Evolutionary conservation across 192 early-diverging fungal genomes (phyloP), one percentile per base, ranked within the genome.

Genomic region (Podochytrium sp.): DNA sequence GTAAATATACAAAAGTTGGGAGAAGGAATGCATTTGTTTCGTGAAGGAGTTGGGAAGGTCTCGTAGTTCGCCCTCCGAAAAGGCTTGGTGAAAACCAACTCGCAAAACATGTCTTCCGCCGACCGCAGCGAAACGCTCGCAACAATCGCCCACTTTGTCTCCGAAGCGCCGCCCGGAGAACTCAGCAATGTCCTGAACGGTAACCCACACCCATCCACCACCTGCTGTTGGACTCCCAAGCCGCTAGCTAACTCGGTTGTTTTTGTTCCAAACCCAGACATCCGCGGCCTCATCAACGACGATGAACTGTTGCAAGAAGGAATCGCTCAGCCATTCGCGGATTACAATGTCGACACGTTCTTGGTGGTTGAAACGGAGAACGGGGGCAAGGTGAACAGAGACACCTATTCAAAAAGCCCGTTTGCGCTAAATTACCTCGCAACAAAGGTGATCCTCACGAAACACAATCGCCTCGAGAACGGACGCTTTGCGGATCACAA

Each of bases 111-210:
- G 32, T 10, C 51, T 29, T 40, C 23, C 68, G 52, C 18, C 0
- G 60, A 72, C 49, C 35, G 39, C 35, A 86, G 47, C 32, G 64
- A 47, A 33, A 76, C 65, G 29, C 66, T 76, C 10, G 27, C 90
- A 74, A 93, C 92, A 75, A 91, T 91, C 29, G 85, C 89, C 30
- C 76, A 83, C 30, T 92, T 97, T 68, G 83, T 97, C 16, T 81
- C 93, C 52, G 86, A 92, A 50, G 91, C 92, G 62, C 97, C 97
- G n/a, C 97, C 97, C 7, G 97, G 97, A 47, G 95, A 99, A 86
- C 87, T 97, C 6, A 93, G 93, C 82, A 94, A 97, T 81, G 96
- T 99, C 32, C 95, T 94, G 73, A 96, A 96, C 71, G 96, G 95
- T 96, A 88, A n/a, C n/a, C n/a, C n/a, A n/a, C n/a, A n/a, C n/a